Conservation (phyloP, 2,329 filamentous ascomycete species). For the Xylariaceae sp. region DNA sequence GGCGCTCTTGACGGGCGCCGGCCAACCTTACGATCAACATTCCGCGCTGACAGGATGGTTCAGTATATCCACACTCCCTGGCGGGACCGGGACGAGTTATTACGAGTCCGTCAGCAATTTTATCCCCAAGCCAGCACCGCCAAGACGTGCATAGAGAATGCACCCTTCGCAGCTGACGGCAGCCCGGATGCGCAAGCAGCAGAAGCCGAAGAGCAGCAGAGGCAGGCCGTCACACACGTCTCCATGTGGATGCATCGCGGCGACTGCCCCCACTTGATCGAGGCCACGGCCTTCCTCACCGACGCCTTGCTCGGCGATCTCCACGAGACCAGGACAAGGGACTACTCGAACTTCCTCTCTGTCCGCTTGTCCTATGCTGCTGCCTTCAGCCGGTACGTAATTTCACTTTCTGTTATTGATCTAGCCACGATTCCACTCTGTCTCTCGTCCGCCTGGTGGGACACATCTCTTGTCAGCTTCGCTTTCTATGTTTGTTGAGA, state of each 20-base stretch:
- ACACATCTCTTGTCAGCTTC: neutral
- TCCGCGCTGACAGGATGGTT: conserved; percentile 48
- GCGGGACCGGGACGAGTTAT: conserved; percentile 64
- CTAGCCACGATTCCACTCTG: no score
- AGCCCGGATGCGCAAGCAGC: conserved; percentile 11
- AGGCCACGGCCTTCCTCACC: conserved; percentile 72
- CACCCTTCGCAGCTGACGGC: conserved; percentile 3
- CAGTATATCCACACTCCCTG: conserved; percentile 73
- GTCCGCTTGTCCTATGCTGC: conserved; percentile 69
- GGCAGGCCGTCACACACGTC: conserved; percentile 56
- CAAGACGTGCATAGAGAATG: neutral
- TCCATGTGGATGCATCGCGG: conserved; percentile 71
- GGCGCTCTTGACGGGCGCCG: no score
- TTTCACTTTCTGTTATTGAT: neutral
- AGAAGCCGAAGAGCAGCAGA: conserved; percentile 28
- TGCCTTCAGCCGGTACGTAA: conserved; percentile 67
- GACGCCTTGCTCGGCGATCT: conserved; percentile 67
- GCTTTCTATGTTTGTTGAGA: neutral
- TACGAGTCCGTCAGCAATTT: conserved; percentile 62
- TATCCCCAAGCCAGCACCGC: conserved; percentile 42
- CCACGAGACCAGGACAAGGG: conserved; percentile 29
- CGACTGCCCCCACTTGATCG: conserved; percentile 74
- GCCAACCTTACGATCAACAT: no score
- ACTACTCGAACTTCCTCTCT: conserved; percentile 51
- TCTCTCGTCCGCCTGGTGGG: neutral